phyloP scores from a whole-genome alignment of 2,329 filamentous ascomycete genomes.

The Penicillium olsonii region DNA sequence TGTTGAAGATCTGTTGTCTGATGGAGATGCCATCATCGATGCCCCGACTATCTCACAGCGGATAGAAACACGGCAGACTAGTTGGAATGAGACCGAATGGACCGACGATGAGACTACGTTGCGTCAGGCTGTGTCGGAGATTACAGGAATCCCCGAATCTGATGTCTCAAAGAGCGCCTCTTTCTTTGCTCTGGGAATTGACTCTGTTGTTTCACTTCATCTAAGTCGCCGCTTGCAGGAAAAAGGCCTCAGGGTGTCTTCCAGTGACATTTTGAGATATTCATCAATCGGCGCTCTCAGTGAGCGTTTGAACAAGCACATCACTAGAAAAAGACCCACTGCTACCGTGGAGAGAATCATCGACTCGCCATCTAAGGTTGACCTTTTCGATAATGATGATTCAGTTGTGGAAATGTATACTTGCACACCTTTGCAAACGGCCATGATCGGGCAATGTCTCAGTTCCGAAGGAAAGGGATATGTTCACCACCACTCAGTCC shows the following conservation, averaged over 20 bases:
- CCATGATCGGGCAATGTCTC: slow-evolving; percentile 6
- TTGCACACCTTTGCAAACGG: slow-evolving; percentile 3
- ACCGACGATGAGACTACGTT: not conserved
- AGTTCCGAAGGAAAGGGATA: slow-evolving; percentile 4
- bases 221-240: slow-evolving; percentile 1
- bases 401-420: not conserved
- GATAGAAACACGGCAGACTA: too few relatives aligned
- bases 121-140: slow-evolving; percentile 1
- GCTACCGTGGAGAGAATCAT: not conserved
- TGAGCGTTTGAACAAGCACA: not conserved
- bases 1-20: not conserved
- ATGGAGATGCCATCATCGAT: not conserved
- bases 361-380: not conserved
- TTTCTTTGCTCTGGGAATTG: slow-evolving; percentile 7
- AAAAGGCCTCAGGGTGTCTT: not conserved
- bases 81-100: slow-evolving; percentile 2
- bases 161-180: slow-evolving; percentile 4
- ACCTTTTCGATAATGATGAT: not conserved
- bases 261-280: slow-evolving; percentile 8
- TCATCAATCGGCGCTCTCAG: slow-evolving; percentile 2
- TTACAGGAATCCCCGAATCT: not conserved
- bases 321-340: not conserved
- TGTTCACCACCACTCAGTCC: slow-evolving; percentile 3
- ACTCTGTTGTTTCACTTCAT: slow-evolving; percentile 5
- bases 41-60: not conserved